Conservation (phyloP, 768 basidiomycete genomes). For the Imleria badia region DNA sequence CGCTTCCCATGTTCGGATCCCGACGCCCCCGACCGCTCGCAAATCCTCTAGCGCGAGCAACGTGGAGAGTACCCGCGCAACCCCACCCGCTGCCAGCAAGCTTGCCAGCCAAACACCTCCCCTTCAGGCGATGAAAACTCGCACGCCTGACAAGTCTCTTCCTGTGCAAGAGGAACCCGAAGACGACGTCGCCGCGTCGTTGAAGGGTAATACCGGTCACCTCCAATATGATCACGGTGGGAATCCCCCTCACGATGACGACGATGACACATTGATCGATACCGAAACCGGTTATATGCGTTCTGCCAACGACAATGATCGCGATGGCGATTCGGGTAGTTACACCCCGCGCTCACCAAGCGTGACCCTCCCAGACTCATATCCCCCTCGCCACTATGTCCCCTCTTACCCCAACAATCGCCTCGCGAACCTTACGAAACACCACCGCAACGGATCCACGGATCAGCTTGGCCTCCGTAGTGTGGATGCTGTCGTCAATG, state of each 20-base stretch:
- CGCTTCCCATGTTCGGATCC: constrained; percentile 28
- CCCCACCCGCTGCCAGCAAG: constrained; percentile 38
- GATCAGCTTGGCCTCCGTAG: constrained; percentile 63
- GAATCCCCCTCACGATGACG: constrained; percentile 44
- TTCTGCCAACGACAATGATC: constrained; percentile 37
- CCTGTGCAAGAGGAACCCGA: constrained; percentile 78
- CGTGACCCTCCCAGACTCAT: constrained; percentile 53
- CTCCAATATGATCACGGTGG: constrained; percentile 34
- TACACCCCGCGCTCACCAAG: constrained; percentile 72
- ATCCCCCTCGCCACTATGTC: constrained; percentile 31
- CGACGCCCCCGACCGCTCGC: constrained; percentile 31
- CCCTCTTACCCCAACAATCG: constrained; percentile 31
- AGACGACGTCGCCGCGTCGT: constrained; percentile 48
- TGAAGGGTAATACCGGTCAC: constrained; percentile 42
- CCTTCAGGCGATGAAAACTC: constrained; percentile 48
- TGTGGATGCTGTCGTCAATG: constrained; percentile 57
- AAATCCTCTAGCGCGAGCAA: constrained; percentile 22
- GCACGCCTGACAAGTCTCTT: constrained; percentile 69
- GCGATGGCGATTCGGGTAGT: constrained; percentile 50
- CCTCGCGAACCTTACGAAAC: constrained; percentile 42
- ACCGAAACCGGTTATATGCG: constrained; percentile 35
- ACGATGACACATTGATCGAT: constrained; percentile 47
- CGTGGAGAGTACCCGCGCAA: constrained; percentile 26
- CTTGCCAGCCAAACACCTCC: constrained; percentile 56
- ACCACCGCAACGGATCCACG: constrained; percentile 55